A percentile compares a stretch with the other conserved stretches of the same genome.
These are phyloP conservation scores for Coemansia pectinata DNA, from an alignment of 192 early-diverging fungal genomes.

Conservation along the genomic window DNA sequence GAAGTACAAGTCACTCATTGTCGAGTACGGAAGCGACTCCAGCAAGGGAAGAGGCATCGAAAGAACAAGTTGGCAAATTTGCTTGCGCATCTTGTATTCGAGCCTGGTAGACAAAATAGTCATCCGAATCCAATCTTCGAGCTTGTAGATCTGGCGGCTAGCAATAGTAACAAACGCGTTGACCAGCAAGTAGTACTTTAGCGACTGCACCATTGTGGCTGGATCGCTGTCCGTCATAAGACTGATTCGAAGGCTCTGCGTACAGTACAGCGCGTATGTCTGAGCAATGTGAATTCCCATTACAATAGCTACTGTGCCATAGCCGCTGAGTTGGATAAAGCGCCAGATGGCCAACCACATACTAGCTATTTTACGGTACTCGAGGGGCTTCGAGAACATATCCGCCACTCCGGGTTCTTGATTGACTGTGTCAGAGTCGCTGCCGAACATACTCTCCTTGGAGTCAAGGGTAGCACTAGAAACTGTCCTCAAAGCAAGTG, in stretches of 20 bases:
- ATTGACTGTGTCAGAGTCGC: background rate
- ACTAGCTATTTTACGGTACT: background rate
- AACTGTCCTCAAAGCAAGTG: background rate
- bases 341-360: constrained; percentile 4
- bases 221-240: constrained; percentile 35
- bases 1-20: background rate
- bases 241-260: constrained; percentile 15
- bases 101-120: constrained; percentile 10
- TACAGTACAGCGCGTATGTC: constrained; percentile 12
- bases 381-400: background rate
- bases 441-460: background rate
- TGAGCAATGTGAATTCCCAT: constrained; percentile 6
- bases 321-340: constrained; percentile 17
- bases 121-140: background rate
- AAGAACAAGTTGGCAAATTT: background rate
- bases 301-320: constrained; percentile 10
- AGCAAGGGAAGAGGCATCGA: constrained; percentile 9
- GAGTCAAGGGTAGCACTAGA: background rate
- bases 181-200: constrained; percentile 19
- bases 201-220: constrained; percentile 20
- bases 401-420: background rate
- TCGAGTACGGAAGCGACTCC: constrained; percentile 3
- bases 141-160: background rate
- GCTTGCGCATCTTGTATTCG: background rate
- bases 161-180: constrained; percentile 17